Evolutionary conservation across 129 eudicot species (phyloP).

Genomic region (Ambrosia trifida): DNA sequence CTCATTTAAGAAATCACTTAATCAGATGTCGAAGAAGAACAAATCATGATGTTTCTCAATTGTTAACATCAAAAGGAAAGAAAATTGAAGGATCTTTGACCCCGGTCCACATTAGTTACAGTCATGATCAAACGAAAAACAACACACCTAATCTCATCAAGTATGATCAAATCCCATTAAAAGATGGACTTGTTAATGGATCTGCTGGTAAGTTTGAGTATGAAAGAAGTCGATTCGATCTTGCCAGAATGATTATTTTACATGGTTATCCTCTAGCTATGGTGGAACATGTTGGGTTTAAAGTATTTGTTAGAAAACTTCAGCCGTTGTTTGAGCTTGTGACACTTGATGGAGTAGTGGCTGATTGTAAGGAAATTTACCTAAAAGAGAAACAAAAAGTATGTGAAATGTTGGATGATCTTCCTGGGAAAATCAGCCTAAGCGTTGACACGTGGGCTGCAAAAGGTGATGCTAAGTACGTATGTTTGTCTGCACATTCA

Average conservation of each 20-base stretch:
- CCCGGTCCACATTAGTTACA: slow-evolving; percentile 45
- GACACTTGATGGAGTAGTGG: slow-evolving; percentile 58
- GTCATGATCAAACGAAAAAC: slow-evolving; percentile 47
- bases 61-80: slow-evolving; percentile 67
- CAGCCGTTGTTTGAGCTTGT: slow-evolving; percentile 85
- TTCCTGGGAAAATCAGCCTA: slow-evolving; percentile 81
- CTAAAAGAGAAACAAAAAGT: slow-evolving; percentile 76
- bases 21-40: slow-evolving; percentile 80
- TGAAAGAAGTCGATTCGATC: slow-evolving; percentile 67
- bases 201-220: slow-evolving; percentile 54
- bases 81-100: slow-evolving; percentile 59
- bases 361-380: slow-evolving; percentile 77
- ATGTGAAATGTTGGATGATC: slow-evolving; percentile 56
- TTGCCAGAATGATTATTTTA: slow-evolving; percentile 90
- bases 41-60: slow-evolving; percentile 66
- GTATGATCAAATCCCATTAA: slow-evolving; percentile 49
- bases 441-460: slow-evolving; percentile 64
- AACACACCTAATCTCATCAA: slow-evolving; percentile 46
- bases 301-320: slow-evolving; percentile 74
- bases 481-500: slow-evolving; percentile 78
- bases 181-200: slow-evolving; percentile 39
- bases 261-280: slow-evolving; percentile 88
- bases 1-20: slow-evolving; percentile 91
- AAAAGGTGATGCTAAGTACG: slow-evolving; percentile 54
- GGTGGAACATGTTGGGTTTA: slow-evolving; percentile 83